Evolutionary conservation across 108 stramenopile species (phyloP), one percentile per base, ranked within the genome.

Genomic region (Seminavis robusta): DNA sequence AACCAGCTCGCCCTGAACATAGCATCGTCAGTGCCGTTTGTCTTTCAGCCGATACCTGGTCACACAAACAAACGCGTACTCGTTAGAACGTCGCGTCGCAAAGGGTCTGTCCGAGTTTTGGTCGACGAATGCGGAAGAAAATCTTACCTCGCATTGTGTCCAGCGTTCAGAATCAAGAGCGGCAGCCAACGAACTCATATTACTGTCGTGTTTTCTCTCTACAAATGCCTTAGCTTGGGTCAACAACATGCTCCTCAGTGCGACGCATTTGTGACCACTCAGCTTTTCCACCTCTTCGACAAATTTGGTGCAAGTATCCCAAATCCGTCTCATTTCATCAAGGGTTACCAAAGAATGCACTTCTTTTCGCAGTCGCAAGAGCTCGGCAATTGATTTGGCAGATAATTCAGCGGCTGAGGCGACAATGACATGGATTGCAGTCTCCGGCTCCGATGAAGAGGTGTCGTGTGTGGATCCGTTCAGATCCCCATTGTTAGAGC

Each of bases 151-250:
- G 56, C 88, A 94, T 57, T 95, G 88, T 15, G 74, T 67, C 96
- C 96, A 97, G 46, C 84, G 79, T 71, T 97, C 96, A 20, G 89
- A 83, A 68, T 97, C 96, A n/a, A 97, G 67, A 1, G 92, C 86
- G 16, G 88, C 82, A 8, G 82, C 89, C 45, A 94, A 56, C 6
- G 73, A 62, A 47, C 87, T 77, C 90, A 95, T 96, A 51, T 94
- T 92, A 24, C 77, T 71, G 67, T 95, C 92, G 59, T 97, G 96
- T 50, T 77, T 78, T 39, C 89, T 58, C 56, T 95, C 94, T n/a
- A 97, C 75, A 65, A 93, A 97, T 1, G 83, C 79, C 67, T 94
- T 94, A 0, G 93, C 93, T 53, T 97, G 96, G 0, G 88, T 79
- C 24, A 93, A 61, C 11, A 97, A 63, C 1, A 94, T 94, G 42